Conservation (phyloP, 306 rosid species). For the Medicago lupulina region DNA sequence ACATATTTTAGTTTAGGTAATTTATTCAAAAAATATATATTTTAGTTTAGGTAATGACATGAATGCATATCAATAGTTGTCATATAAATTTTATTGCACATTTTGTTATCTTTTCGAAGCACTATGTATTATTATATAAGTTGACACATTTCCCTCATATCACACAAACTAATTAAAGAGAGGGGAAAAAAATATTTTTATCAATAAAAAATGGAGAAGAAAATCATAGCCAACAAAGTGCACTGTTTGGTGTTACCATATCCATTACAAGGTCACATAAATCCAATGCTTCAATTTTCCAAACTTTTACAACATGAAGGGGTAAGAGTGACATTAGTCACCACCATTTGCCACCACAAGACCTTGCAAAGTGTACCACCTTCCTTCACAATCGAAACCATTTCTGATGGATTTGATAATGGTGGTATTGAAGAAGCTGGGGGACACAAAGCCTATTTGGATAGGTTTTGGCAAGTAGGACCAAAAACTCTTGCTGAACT, state of each 20-base stretch:
- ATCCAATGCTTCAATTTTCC: constrained; percentile 36
- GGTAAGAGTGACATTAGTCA: constrained; percentile 46
- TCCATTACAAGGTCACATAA: constrained; percentile 49
- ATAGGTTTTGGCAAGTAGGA: constrained; percentile 37
- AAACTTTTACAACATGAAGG: constrained; percentile 36
- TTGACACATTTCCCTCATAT: no score
- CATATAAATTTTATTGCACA: no score
- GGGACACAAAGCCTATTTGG: neutral
- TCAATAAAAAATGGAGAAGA: constrained; percentile 1
- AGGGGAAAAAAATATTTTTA: neutral
- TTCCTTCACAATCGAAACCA: constrained; percentile 42
- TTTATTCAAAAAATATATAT: no score
- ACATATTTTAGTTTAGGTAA: no score
- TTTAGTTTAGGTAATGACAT: no score
- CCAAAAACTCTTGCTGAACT: constrained; percentile 31
- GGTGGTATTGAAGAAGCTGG: neutral
- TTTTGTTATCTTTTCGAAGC: no score
- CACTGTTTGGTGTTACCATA: constrained; percentile 44
- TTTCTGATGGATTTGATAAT: constrained; percentile 54
- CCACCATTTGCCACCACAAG: constrained; percentile 32
- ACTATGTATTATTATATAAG: no score
- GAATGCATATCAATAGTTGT: no score
- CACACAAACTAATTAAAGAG: neutral
- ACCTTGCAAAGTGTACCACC: neutral
- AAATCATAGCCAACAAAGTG: neutral